A percentile compares a stretch with the other conserved stretches of the same genome.
Evolutionary conservation across 768 basidiomycete genomes (phyloP).

Genomic region (Psilocybe tampanensis): DNA sequence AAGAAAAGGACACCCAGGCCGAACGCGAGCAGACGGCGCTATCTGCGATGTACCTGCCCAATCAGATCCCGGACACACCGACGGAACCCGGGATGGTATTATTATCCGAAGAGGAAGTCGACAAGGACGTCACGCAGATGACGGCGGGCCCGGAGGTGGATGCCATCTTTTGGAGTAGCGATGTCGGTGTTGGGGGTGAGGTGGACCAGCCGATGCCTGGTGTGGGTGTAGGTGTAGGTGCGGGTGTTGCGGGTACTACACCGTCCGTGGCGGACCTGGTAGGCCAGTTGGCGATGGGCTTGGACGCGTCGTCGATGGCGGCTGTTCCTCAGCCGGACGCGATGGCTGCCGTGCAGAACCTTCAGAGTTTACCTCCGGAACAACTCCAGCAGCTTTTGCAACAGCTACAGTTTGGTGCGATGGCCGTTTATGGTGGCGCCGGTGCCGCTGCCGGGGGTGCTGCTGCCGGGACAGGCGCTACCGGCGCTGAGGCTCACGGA

Average conservation of each 20-base stretch:
- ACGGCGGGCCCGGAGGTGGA: constrained; percentile 68
- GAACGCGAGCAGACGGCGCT: constrained; percentile 79
- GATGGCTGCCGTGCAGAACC: constrained; percentile 42
- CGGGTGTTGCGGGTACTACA: constrained; percentile 6
- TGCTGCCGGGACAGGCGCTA: no score
- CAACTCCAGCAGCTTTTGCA: constrained; percentile 65
- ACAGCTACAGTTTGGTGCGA: constrained; percentile 29
- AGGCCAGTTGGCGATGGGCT: constrained; percentile 54
- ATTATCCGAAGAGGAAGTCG: constrained; percentile 70
- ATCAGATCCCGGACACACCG: constrained; percentile 79
- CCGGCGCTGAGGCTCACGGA: no score
- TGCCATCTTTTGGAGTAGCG: constrained; percentile 62
- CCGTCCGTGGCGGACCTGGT: constrained; percentile 73
- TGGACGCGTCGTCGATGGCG: neutral
- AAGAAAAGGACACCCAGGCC: constrained; percentile 73
- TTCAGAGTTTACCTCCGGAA: constrained; percentile 47
- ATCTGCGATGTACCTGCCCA: constrained; percentile 71
- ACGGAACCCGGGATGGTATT: constrained; percentile 64
- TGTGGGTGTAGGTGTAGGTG: neutral
- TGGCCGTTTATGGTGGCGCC: constrained; percentile 17
- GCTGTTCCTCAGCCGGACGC: constrained; percentile 10
- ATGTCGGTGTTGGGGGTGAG: constrained; percentile 31
- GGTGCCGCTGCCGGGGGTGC: constrained; percentile 35
- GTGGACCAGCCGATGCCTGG: neutral
- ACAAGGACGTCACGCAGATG: constrained; percentile 65